Base-by-base conservation (phyloP, 1,284 basidiomycete species). In the Porphyrellus sp. region DNA sequence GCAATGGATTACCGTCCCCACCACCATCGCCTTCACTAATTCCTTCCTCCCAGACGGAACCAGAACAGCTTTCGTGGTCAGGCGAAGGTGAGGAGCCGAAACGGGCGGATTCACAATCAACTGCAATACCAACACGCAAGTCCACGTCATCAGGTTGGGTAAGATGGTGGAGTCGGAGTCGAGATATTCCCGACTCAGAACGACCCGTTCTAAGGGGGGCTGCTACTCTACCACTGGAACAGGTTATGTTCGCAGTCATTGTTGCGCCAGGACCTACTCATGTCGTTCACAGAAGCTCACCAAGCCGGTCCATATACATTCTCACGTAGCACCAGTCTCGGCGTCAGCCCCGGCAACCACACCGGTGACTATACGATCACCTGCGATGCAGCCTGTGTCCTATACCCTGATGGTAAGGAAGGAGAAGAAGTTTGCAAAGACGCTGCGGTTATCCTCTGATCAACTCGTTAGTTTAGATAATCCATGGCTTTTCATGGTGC, bases 381-480 rank as follows among this genome's bases (percentile, higher is more conserved):
- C 64, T 9, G 25, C 39, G 13, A 55, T 63, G n/a, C 50, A 65
- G 42, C 63, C 69, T n/a, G 39, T 63, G 8, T 11, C 53, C 11
- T 49, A 59, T 46, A 35, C 51, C 18, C 30, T 44, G 27, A 35
- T 42, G 3, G 23, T 59, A 5, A 57, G 52, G 43, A 51, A 62
- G 46, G 59, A 59, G 51, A 68, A 68, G 49, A 85, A 81, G 64
- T 99, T 86, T 66, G 95, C 91, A 20, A 99, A 99, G 77, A 96
- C 97, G 0, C 72, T 99, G 51, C 83, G 97, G 4, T 70, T 93
- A 44, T 87, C 90, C 0, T 91, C 89, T 6, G 89, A 91, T 59
- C 91, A 93, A 69, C 77, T 93, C 52, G 85, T 86, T 56, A 62
- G 80, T 72, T 15, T 15, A 2, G 13, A 48, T 35, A 11, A 18